phyloP scores from a whole-genome alignment of 257 asterid genomes.

The Solanum piurae region DNA sequence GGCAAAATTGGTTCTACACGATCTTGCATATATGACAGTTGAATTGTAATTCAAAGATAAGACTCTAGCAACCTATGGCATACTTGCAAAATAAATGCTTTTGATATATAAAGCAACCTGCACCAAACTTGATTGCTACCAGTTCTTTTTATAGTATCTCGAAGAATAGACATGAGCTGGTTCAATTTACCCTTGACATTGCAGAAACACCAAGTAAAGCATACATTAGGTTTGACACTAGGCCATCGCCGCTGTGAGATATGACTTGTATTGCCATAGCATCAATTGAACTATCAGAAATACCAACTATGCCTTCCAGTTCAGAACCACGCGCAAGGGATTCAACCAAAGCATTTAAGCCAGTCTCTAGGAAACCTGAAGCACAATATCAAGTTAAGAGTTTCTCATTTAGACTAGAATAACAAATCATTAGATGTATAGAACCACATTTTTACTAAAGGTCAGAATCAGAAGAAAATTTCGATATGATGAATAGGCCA shows the following conservation, averaged over 20 bases:
- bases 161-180: constrained; percentile 10
- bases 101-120: background rate
- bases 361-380: constrained; percentile 70
- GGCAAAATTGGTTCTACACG: background rate
- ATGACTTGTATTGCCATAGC: constrained; percentile 61
- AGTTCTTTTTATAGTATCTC: background rate
- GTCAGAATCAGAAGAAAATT: background rate
- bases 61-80: background rate
- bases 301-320: constrained; percentile 44
- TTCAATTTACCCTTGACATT: constrained; percentile 74
- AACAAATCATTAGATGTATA: background rate
- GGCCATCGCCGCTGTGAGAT: constrained; percentile 67
- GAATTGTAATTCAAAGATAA: background rate
- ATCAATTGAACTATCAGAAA: constrained; percentile 44
- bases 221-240: constrained; percentile 68
- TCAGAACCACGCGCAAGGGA: constrained; percentile 18
- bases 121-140: background rate
- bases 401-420: background rate
- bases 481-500: background rate
- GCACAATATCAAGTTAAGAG: background rate
- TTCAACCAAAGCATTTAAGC: constrained; percentile 51
- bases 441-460: background rate
- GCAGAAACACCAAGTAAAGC: constrained; percentile 93
- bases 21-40: background rate
- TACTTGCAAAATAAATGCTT: background rate